Base-by-base conservation (phyloP, 805 yeast species). In the Yamadazyma nakazawae region DNA sequence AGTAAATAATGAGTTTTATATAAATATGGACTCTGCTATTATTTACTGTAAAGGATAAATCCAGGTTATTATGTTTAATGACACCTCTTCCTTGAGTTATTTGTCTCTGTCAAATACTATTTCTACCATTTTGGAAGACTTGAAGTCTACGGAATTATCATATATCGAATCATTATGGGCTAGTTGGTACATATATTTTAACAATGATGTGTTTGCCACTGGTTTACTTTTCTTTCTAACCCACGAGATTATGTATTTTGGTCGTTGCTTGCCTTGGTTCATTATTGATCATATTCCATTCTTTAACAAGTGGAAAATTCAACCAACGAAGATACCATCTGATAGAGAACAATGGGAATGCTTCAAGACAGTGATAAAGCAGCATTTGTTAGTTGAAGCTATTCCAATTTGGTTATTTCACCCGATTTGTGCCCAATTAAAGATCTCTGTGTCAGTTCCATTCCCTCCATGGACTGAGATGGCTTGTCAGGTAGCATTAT, bases 381-480 rank as follows among this genome's bases (percentile, higher is more conserved):
- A 95, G 2, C 99, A 92, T 71, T 83, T 90, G 67, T 68, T 92
- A 53, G 96, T 92, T 43, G 99, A 92, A 74, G 96, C 96, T 5
- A 75, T 94, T 51, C 98, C 97, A 47, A 94, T 92, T 56, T 92
- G 97, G 96, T 84, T 90, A 43, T 92, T 92, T 82, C 97, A 92
- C 67, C 96, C 97, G 51, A 70, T 92, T 62, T 88, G 97, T 71
- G 81, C 83, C 59, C 74, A 76, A 57, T 76, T 92, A 52, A 95
- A 96, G 52, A 86, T 94, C 56, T 68, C 82, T 11, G 80, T 81
- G 59, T 72, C 77, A 25, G 96, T 90, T 13, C 97, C 98, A 14
- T 90, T 92, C 78, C 97, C 98, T 42, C 61, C 79, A 12, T 57
- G 72, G 61, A 67, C 68, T 45, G 79, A 79, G 28, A 82, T 88